Percentiles rank a stretch among this genome's conserved stretches.
Conservation (phyloP, 805 yeast genomes). For the Nakazawaea ambrosiae region DNA sequence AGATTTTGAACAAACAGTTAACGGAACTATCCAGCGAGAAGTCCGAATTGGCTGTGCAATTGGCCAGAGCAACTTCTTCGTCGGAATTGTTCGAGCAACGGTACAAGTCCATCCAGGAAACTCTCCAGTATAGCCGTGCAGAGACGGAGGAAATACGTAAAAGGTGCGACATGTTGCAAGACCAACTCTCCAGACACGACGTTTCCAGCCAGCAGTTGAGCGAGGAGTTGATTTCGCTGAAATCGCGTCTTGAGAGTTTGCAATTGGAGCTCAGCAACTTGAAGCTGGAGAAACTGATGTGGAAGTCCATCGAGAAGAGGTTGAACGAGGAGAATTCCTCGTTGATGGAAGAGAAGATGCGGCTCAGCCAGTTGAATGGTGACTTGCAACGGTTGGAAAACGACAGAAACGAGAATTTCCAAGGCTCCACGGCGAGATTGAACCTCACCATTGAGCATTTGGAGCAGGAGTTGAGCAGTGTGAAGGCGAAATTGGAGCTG, state of each 20-base stretch:
- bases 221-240: slow-evolving; percentile 51
- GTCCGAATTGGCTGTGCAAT: slow-evolving; percentile 38
- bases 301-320: slow-evolving; percentile 41
- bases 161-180: slow-evolving; percentile 33
- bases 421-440: slow-evolving; percentile 43
- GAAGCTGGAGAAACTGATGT: slow-evolving; percentile 46
- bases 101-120: slow-evolving; percentile 31
- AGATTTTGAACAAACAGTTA: slow-evolving; percentile 42
- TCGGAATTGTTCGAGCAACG: slow-evolving; percentile 48
- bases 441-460: slow-evolving; percentile 41
- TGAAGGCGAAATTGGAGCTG: slow-evolving; percentile 40
- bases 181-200: slow-evolving; percentile 39
- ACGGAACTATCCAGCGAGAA: slow-evolving; percentile 31
- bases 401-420: slow-evolving; percentile 50
- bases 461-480: slow-evolving; percentile 35
- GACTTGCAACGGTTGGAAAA: slow-evolving; percentile 54
- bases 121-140: slow-evolving; percentile 29
- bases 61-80: slow-evolving; percentile 50
- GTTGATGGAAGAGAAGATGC: slow-evolving; percentile 50
- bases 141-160: slow-evolving; percentile 40
- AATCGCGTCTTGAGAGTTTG: slow-evolving; percentile 34
- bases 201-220: slow-evolving; percentile 36
- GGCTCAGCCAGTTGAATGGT: slow-evolving; percentile 47
- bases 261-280: slow-evolving; percentile 40
- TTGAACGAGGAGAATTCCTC: slow-evolving; percentile 45